Conservation (phyloP, 2,329 filamentous ascomycete genomes). For the Alternaria sp. region DNA sequence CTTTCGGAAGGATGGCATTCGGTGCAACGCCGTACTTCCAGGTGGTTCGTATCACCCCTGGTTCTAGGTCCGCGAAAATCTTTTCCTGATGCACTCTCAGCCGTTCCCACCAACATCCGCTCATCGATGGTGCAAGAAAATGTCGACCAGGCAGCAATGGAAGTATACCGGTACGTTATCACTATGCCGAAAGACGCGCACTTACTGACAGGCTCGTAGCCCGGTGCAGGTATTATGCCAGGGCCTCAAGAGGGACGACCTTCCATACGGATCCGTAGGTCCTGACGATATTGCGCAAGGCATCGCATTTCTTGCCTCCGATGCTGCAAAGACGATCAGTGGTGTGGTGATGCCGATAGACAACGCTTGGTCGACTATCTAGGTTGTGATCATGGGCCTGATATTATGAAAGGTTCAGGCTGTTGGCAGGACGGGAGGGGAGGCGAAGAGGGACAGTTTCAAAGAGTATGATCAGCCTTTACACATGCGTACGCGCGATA, state of each 20-base stretch:
- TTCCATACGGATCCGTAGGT: slow-evolving; percentile 9
- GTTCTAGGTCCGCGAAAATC: background rate
- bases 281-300: slow-evolving; percentile 27
- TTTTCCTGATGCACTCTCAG: background rate
- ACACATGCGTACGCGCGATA: too few relatives aligned
- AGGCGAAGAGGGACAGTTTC: background rate
- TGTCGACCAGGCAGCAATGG: slow-evolving; percentile 17
- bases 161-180: slow-evolving; percentile 17
- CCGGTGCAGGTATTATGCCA: background rate
- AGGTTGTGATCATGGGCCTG: slow-evolving; percentile 2
- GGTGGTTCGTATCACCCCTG: slow-evolving; percentile 34
- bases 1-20: slow-evolving; percentile 56
- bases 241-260: background rate
- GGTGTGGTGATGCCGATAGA: slow-evolving; percentile 31
- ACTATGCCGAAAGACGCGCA: background rate
- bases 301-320: slow-evolving; percentile 30
- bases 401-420: background rate
- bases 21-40: slow-evolving; percentile 58
- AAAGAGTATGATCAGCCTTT: too few relatives aligned
- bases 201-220: background rate
- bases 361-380: slow-evolving; percentile 30
- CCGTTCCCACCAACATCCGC: slow-evolving; percentile 28
- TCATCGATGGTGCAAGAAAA: slow-evolving; percentile 12
- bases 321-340: slow-evolving; percentile 31
- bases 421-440: background rate